phyloP scores from a whole-genome alignment of 1,284 basidiomycete genomes.

The Farysia itapuensis region DNA sequence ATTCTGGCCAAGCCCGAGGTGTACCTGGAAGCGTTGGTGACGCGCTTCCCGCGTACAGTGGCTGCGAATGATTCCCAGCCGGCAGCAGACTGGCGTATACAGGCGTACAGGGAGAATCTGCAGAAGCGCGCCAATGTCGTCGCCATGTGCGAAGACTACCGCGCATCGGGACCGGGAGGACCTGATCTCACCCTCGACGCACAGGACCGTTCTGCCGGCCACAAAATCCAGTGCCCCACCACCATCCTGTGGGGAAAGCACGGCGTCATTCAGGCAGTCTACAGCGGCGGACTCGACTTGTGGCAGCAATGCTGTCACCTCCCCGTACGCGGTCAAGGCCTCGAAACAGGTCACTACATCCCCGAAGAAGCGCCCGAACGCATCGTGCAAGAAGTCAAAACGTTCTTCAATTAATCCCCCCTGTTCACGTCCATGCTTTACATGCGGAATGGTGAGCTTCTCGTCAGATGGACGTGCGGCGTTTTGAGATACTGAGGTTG shows the following conservation, averaged over 20 bases:
- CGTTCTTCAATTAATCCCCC: slow-evolving; percentile 8
- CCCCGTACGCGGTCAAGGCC: slow-evolving; percentile 37
- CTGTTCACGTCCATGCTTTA: no score
- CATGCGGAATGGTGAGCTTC: no score
- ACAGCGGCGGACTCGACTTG: slow-evolving; percentile 43
- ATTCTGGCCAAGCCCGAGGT: slow-evolving; percentile 58
- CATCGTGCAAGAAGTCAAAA: slow-evolving; percentile 19
- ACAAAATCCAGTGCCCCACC: slow-evolving; percentile 48
- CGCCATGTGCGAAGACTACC: slow-evolving; percentile 61
- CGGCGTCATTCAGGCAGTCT: slow-evolving; percentile 57
- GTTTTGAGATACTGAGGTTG: no score
- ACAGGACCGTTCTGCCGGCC: slow-evolving; percentile 38
- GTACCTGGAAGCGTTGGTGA: slow-evolving; percentile 47
- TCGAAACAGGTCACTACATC: slow-evolving; percentile 61
- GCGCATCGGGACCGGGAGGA: slow-evolving; percentile 56
- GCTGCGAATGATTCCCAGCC: not conserved
- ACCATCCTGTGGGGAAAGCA: slow-evolving; percentile 58
- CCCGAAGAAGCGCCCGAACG: slow-evolving; percentile 58
- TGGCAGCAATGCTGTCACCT: slow-evolving; percentile 52
- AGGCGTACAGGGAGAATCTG: slow-evolving; percentile 8
- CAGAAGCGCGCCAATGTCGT: slow-evolving; percentile 1
- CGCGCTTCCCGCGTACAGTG: slow-evolving; percentile 12
- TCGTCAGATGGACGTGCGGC: no score
- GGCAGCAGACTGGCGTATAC: slow-evolving; percentile 5
- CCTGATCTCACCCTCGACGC: slow-evolving; percentile 60